Conservation (phyloP, 495 filamentous ascomycete genomes). For the Hypoxylon fragiforme region DNA sequence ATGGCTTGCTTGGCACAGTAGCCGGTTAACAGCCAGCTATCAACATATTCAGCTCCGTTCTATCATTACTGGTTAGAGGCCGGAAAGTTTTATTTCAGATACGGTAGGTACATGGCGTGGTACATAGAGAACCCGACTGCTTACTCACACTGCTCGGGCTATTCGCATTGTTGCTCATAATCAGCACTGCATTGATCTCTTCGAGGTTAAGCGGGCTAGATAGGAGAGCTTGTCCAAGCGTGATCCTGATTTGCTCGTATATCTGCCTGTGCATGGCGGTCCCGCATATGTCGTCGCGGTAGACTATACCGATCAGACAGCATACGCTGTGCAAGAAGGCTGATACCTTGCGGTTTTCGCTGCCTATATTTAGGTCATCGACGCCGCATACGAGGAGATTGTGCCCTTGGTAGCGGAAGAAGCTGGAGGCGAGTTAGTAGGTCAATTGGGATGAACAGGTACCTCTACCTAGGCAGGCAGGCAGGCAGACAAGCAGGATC, state of each 20-base stretch:
- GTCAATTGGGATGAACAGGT: no score
- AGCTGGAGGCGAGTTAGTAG: slow-evolving; percentile 12
- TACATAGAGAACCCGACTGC: neutral
- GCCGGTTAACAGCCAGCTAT: slow-evolving; percentile 39
- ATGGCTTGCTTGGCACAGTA: slow-evolving; percentile 40
- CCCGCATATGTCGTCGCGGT: slow-evolving; percentile 36
- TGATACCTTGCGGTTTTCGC: slow-evolving; percentile 33
- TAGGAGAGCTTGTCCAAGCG: slow-evolving; percentile 32
- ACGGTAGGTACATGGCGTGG: neutral
- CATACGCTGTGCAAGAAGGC: slow-evolving; percentile 37
- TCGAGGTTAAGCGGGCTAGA: slow-evolving; percentile 35
- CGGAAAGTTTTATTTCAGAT: no score
- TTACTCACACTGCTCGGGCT: slow-evolving; percentile 31
- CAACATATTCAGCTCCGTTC: slow-evolving; percentile 38
- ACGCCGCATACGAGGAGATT: slow-evolving; percentile 29
- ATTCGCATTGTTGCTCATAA: slow-evolving; percentile 41
- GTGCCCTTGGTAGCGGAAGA: slow-evolving; percentile 33
- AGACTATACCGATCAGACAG: slow-evolving; percentile 35
- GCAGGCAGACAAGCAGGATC: neutral
- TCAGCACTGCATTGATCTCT: slow-evolving; percentile 37
- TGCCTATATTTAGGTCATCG: slow-evolving; percentile 37
- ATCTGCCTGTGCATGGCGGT: slow-evolving; percentile 29
- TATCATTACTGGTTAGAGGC: slow-evolving; percentile 18
- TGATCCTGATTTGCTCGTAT: slow-evolving; percentile 35
- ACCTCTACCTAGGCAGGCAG: no score